Percentiles rank a stretch among this genome's conserved stretches.
Evolutionary conservation across 2,329 filamentous ascomycete genomes (phyloP).

Genomic region (Atkinsonella texensis): DNA sequence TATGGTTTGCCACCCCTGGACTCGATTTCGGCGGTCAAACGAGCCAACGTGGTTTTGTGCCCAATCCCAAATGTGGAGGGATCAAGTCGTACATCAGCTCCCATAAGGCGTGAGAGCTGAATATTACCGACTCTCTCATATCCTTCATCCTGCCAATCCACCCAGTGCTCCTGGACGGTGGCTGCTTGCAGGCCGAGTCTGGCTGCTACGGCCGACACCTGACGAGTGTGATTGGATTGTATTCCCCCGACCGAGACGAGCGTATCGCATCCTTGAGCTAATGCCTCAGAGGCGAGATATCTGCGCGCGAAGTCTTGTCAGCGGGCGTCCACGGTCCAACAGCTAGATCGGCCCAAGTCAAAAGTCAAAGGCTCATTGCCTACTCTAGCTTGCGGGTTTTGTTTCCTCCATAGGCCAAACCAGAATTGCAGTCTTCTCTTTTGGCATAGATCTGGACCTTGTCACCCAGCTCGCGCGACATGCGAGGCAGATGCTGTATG

Average conservation of each 20-base stretch:
- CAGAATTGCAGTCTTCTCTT: slow-evolving; percentile 59
- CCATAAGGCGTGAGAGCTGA: slow-evolving; percentile 56
- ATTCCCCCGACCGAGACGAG: slow-evolving; percentile 56
- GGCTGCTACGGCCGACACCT: slow-evolving; percentile 51
- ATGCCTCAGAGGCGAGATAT: slow-evolving; percentile 53
- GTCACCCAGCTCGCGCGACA: slow-evolving; percentile 47
- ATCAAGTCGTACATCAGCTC: slow-evolving; percentile 50
- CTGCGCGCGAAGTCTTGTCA: slow-evolving; percentile 16
- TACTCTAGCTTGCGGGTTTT: slow-evolving; percentile 58
- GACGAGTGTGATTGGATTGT: slow-evolving; percentile 59
- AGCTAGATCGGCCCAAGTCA: too few species aligned
- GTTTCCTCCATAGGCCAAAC: slow-evolving; percentile 56
- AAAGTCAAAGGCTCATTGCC: not conserved
- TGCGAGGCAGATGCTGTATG: slow-evolving; percentile 54
- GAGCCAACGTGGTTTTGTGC: slow-evolving; percentile 49
- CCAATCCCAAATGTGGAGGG: slow-evolving; percentile 53
- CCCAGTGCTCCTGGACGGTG: slow-evolving; percentile 54
- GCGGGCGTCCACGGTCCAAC: not conserved
- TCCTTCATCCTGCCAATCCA: slow-evolving; percentile 44
- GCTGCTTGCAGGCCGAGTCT: slow-evolving; percentile 43
- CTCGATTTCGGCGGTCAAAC: slow-evolving; percentile 40
- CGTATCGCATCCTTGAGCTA: slow-evolving; percentile 44
- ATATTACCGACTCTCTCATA: slow-evolving; percentile 60
- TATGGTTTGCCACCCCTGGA: slow-evolving; percentile 48
- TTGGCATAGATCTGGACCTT: slow-evolving; percentile 57